Evolutionary conservation across 768 basidiomycete genomes (phyloP).

Genomic region (Russula abietina): DNA sequence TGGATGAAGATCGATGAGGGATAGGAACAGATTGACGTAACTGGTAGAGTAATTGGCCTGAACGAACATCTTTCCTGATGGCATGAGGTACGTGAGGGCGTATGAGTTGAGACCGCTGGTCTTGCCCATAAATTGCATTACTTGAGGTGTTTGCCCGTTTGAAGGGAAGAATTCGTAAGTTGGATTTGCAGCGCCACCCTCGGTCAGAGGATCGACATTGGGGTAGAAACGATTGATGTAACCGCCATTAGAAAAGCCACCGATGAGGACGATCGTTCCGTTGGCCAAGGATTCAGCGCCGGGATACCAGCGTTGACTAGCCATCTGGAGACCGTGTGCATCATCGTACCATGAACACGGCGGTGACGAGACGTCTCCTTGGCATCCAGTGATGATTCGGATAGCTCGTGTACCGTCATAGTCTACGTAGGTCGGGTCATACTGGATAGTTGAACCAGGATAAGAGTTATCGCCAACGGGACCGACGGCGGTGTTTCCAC

Average conservation of each 20-base stretch:
- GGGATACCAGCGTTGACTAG: neutral
- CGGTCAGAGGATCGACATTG: neutral
- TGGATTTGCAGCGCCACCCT: neutral
- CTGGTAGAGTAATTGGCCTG: slow-evolving; percentile 11
- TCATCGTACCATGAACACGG: slow-evolving; percentile 5
- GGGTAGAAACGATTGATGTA: neutral
- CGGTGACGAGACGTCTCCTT: neutral
- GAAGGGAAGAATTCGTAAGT: slow-evolving; percentile 7
- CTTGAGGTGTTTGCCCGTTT: neutral
- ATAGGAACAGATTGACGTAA: neutral
- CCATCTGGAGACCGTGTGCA: neutral
- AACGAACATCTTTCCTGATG: slow-evolving; percentile 7
- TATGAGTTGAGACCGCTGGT: slow-evolving; percentile 8
- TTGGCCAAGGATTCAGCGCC: neutral
- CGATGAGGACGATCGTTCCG: neutral
- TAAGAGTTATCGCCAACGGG: neutral
- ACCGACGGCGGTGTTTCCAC: slow-evolving; percentile 2
- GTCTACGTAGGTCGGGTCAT: neutral
- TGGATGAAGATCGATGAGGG: neutral
- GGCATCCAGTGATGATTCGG: slow-evolving; percentile 1
- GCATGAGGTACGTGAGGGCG: slow-evolving; percentile 5
- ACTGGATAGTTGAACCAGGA: neutral
- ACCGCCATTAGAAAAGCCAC: neutral
- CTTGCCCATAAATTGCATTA: neutral
- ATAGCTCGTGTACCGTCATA: slow-evolving; percentile 4